These are phyloP conservation scores for Moesziomyces antarcticus DNA, from an alignment of 1,284 basidiomycete genomes.

Conservation along the genomic window DNA sequence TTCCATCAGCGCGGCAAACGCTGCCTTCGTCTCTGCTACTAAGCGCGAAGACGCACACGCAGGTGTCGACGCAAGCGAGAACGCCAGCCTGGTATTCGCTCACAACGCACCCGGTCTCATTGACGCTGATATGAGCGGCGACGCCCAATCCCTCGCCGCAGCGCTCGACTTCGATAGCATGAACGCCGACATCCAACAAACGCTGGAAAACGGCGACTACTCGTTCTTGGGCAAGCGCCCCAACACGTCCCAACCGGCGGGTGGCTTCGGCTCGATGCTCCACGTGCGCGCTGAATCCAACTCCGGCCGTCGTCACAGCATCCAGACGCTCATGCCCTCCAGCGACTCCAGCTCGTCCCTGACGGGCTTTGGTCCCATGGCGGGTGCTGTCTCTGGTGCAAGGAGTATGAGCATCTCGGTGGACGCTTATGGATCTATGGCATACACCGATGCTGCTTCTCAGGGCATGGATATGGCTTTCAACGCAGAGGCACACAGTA, in stretches of 20 bases:
- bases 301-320: slow-evolving; percentile 56
- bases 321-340: slow-evolving; percentile 52
- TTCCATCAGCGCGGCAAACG: slow-evolving; percentile 48
- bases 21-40: slow-evolving; percentile 45
- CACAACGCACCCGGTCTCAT: slow-evolving; percentile 17
- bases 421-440: slow-evolving; percentile 21
- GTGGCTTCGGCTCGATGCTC: slow-evolving; percentile 18
- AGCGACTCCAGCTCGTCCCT: slow-evolving; percentile 31
- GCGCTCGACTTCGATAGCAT: slow-evolving; percentile 47
- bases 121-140: slow-evolving; percentile 33
- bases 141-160: slow-evolving; percentile 31
- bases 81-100: slow-evolving; percentile 23
- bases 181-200: slow-evolving; percentile 28
- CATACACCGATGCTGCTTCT: slow-evolving; percentile 10
- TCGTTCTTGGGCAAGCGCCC: slow-evolving; percentile 37
- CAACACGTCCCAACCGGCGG: slow-evolving; percentile 13
- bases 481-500: slow-evolving; percentile 10
- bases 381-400: slow-evolving; percentile 14
- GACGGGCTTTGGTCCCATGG: slow-evolving; percentile 19
- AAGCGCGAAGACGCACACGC: slow-evolving; percentile 17
- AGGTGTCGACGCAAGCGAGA: slow-evolving; percentile 10
- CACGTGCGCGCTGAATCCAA: slow-evolving; percentile 36
- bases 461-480: slow-evolving; percentile 16
- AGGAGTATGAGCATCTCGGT: slow-evolving; percentile 46
- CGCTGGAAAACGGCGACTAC: slow-evolving; percentile 13